These are phyloP conservation scores for Auricularia heimuer DNA, from an alignment of 768 basidiomycete species.

Conservation along the genomic window DNA sequence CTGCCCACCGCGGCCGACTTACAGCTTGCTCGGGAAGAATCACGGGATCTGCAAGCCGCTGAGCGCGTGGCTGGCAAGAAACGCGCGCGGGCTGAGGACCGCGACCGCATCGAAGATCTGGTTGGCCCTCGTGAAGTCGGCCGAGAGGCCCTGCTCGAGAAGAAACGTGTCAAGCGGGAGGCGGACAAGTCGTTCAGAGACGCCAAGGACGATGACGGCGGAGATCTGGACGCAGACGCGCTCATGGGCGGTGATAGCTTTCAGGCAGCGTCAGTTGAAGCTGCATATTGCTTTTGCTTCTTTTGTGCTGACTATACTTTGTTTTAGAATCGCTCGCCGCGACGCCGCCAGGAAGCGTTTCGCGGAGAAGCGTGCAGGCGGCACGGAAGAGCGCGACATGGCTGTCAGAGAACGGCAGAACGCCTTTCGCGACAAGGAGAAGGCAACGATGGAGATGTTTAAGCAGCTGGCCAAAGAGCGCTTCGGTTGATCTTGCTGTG, in stretches of 20 bases:
- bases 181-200: slow-evolving; percentile 63
- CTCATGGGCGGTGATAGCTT: slow-evolving; percentile 80
- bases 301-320: neutral
- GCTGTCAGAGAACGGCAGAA: slow-evolving; percentile 50
- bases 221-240: slow-evolving; percentile 69
- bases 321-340: slow-evolving; percentile 54
- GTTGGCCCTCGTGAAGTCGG: slow-evolving; percentile 77
- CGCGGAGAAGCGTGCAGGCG: slow-evolving; percentile 34
- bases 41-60: slow-evolving; percentile 38
- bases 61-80: slow-evolving; percentile 56
- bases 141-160: slow-evolving; percentile 77
- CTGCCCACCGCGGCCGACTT: slow-evolving; percentile 63
- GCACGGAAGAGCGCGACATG: slow-evolving; percentile 16
- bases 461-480: slow-evolving; percentile 81
- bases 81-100: slow-evolving; percentile 52
- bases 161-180: slow-evolving; percentile 67
- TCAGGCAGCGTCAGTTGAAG: slow-evolving; percentile 48
- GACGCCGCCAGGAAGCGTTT: slow-evolving; percentile 61
- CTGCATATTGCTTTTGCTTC: neutral
- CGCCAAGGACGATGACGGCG: slow-evolving; percentile 60
- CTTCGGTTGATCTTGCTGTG: slow-evolving; percentile 46
- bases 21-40: slow-evolving; percentile 56
- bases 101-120: slow-evolving; percentile 64
- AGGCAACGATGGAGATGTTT: slow-evolving; percentile 95
- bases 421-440: slow-evolving; percentile 69